phyloP scores from a whole-genome alignment of 192 early-diverging fungal species.

The Coemansia sp. region DNA sequence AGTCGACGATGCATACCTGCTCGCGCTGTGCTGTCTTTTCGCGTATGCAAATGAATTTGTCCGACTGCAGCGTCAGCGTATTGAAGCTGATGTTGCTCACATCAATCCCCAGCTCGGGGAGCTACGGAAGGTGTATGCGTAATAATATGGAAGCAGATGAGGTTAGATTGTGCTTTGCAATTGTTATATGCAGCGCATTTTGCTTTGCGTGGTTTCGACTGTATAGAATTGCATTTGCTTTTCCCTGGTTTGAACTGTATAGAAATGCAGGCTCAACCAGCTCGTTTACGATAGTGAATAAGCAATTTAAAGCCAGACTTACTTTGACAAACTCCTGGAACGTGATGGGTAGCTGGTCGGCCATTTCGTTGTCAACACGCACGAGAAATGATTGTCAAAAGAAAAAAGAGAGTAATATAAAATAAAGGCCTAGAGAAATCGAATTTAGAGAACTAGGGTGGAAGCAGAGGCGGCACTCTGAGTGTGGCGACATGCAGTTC shows the following conservation, averaged over 20 bases:
- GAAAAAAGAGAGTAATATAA: constrained; percentile 3
- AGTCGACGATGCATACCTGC: constrained; percentile 94
- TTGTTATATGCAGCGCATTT: neutral
- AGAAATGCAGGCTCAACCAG: neutral
- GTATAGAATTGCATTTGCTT: neutral
- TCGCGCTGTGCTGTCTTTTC: constrained; percentile 83
- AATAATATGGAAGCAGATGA: constrained; percentile 1
- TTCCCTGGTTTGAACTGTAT: neutral
- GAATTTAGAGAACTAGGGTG: neutral
- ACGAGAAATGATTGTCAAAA: constrained; percentile 9
- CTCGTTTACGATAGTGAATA: neutral
- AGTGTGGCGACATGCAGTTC: neutral
- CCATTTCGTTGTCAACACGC: constrained; percentile 59
- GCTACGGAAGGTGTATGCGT: constrained; percentile 56
- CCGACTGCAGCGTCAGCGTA: constrained; percentile 96
- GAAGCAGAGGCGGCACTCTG: neutral
- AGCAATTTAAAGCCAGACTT: constrained; percentile 22
- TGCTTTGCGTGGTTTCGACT: constrained; percentile 1
- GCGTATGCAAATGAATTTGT: constrained; percentile 96
- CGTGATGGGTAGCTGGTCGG: constrained; percentile 83
- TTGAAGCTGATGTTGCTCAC: constrained; percentile 93
- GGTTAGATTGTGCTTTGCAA: constrained; percentile 4
- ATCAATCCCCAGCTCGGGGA: constrained; percentile 87
- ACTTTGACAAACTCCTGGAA: constrained; percentile 98
- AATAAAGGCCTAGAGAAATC: neutral